These are phyloP conservation scores for Penicillium alfredii DNA, from an alignment of 495 filamentous ascomycete genomes.

Conservation along the genomic window DNA sequence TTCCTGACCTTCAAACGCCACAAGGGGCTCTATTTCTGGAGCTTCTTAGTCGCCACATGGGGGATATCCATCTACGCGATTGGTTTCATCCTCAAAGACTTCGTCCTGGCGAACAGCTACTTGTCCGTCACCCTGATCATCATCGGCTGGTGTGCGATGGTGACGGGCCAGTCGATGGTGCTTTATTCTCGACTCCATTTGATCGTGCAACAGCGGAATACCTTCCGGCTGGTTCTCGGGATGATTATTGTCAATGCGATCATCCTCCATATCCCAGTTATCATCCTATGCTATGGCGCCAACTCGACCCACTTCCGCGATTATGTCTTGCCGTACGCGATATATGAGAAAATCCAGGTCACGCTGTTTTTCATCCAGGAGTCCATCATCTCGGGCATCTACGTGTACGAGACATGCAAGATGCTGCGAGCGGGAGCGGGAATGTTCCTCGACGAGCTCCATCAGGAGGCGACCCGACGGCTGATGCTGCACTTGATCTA, in stretches of 20 bases:
- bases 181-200: slow-evolving; percentile 29
- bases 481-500: slow-evolving; percentile 1
- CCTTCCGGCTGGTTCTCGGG: slow-evolving; percentile 20
- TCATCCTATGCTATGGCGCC: slow-evolving; percentile 28
- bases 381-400: slow-evolving; percentile 28
- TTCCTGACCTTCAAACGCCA: slow-evolving; percentile 35
- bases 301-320: slow-evolving; percentile 10
- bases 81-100: slow-evolving; percentile 25
- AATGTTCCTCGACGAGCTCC: neutral
- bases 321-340: slow-evolving; percentile 27
- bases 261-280: slow-evolving; percentile 32
- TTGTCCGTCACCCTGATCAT: slow-evolving; percentile 5
- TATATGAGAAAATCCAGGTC: slow-evolving; percentile 31
- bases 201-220: slow-evolving; percentile 22
- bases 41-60: slow-evolving; percentile 25
- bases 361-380: slow-evolving; percentile 38
- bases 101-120: slow-evolving; percentile 18
- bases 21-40: slow-evolving; percentile 43
- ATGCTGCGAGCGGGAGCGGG: slow-evolving; percentile 27
- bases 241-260: slow-evolving; percentile 33
- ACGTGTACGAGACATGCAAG: slow-evolving; percentile 32
- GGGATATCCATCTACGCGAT: slow-evolving; percentile 25
- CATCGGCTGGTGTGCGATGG: slow-evolving; percentile 18
- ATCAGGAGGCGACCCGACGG: neutral
- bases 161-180: slow-evolving; percentile 32